phyloP scores from a whole-genome alignment of 2,329 filamentous ascomycete species.

The Decorospora gaudefroyi region DNA sequence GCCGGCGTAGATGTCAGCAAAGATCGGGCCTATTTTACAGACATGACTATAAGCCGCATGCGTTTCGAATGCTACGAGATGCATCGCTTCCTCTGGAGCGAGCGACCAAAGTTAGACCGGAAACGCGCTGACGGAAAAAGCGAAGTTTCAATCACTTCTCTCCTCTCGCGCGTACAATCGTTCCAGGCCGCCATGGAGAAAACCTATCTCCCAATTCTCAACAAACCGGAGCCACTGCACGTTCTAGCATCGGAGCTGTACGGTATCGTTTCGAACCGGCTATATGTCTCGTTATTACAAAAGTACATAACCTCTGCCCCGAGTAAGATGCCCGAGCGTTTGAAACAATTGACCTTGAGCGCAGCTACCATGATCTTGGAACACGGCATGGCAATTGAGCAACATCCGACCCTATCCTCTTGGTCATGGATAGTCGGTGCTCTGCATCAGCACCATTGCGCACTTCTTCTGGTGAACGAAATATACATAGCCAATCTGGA shows the following conservation, averaged over 20 bases:
- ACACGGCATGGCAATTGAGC: conserved; percentile 60
- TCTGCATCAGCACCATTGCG: conserved; percentile 72
- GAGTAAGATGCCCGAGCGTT: conserved; percentile 62
- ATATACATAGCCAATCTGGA: conserved; percentile 63
- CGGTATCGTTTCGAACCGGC: conserved; percentile 64
- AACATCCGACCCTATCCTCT: conserved; percentile 55
- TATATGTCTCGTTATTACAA: conserved; percentile 70
- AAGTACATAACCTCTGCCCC: conserved; percentile 62
- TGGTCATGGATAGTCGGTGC: conserved; percentile 75
- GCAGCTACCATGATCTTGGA: conserved; percentile 62
- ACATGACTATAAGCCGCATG: conserved; percentile 68
- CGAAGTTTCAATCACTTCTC: conserved; percentile 57
- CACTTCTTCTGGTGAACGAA: conserved; percentile 70
- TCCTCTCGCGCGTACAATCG: conserved; percentile 70
- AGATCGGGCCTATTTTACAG: conserved; percentile 64
- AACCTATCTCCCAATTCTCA: conserved; percentile 67
- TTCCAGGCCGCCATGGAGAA: conserved; percentile 68
- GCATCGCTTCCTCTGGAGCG: conserved; percentile 70
- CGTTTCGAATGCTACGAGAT: conserved; percentile 75
- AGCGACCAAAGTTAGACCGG: conserved; percentile 66
- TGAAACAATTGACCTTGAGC: conserved; percentile 67
- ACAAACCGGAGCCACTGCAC: conserved; percentile 66
- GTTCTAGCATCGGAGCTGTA: conserved; percentile 67
- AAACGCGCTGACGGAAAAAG: conserved; percentile 27
- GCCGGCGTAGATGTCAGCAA: conserved; percentile 49